phyloP scores from a whole-genome alignment of 768 basidiomycete species.

The Hericium erinaceus region DNA sequence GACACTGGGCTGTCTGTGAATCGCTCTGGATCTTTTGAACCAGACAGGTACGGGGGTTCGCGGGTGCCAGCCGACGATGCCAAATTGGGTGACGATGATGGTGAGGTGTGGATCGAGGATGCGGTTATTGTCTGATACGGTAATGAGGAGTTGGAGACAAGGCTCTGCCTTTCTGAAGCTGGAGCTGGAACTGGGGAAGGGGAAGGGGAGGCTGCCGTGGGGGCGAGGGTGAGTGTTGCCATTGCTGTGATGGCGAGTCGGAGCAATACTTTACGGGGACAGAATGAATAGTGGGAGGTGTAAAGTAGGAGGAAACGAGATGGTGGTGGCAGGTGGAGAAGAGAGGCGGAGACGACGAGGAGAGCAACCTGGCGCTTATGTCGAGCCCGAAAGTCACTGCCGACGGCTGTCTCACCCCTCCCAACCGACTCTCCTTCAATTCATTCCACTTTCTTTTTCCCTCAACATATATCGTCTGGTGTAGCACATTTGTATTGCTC shows the following conservation, averaged over 20 bases:
- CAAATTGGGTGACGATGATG: too few relatives aligned
- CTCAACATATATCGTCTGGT: too few relatives aligned
- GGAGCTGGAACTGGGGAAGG: not conserved
- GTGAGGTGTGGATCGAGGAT: slow-evolving; percentile 9
- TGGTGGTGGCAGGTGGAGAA: not conserved
- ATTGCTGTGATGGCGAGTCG: not conserved
- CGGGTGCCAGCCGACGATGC: slow-evolving; percentile 9
- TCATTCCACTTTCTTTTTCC: too few relatives aligned
- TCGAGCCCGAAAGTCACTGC: too few relatives aligned
- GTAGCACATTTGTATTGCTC: too few relatives aligned
- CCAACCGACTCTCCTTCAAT: too few relatives aligned
- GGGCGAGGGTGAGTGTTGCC: not conserved
- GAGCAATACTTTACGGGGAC: not conserved
- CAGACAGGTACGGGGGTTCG: not conserved
- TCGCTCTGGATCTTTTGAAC: not conserved
- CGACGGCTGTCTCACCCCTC: too few relatives aligned
- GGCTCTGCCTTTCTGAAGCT: slow-evolving; percentile 4
- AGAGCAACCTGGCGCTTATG: not conserved
- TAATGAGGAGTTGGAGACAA: slow-evolving; percentile 3
- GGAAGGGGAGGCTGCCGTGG: not conserved
- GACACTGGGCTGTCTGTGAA: slow-evolving; percentile 1
- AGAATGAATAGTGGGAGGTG: too few relatives aligned
- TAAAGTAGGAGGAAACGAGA: not conserved
- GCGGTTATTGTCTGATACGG: not conserved
- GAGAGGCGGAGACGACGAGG: not conserved